Evolutionary conservation across 2,329 filamentous ascomycete genomes (phyloP), one percentile per base, ranked within the genome.

Genomic region (Botryotinia calthae): DNA sequence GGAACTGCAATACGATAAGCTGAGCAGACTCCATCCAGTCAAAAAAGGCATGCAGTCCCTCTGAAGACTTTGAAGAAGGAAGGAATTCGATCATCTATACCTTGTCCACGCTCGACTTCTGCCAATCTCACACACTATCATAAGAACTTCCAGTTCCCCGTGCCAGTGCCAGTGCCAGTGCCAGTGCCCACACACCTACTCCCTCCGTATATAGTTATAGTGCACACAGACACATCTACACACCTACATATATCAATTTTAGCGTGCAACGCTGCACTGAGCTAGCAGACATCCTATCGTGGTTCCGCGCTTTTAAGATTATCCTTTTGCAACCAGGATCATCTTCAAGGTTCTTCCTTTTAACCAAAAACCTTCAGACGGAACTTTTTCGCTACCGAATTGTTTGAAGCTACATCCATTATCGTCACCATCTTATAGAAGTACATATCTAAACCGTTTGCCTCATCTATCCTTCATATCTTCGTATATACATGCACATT

Each of bases 331-430:
- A 40, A 65, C 69, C 44, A 48, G 69, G 59, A 66, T 71, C 59
- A 40, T 44, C 37, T 66, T 71, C 69, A 71, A 56, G 69, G 69
- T 65, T 65, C 42, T 71, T 71, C 59, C 69, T 42, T 65, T 51
- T n/a, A 42, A 31, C 20, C 46, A 42, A 71, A 66, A 66, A 31
- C 59, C 61, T 56, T 42, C 69, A 65, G 58, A 65, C 59, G 69
- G 69, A 70, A 37, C 37, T 20, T 37, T 70, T 42, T 66, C 69
- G 59, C 69, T 71, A 71, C 69, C 69, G 46, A 66, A 56, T 48
- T 71, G 22, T 40, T 66, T 56, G 42, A 62, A 66, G 46, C 69
- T 64, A 65, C 69, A 51, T 70, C 68, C 37, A 48, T 70, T 40
- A 40, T 70, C 42, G 63, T 70, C 68, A 62, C 16, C 48, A 65